phyloP scores from a whole-genome alignment of 2,329 filamentous ascomycete species.

The Cladosporium sp. region DNA sequence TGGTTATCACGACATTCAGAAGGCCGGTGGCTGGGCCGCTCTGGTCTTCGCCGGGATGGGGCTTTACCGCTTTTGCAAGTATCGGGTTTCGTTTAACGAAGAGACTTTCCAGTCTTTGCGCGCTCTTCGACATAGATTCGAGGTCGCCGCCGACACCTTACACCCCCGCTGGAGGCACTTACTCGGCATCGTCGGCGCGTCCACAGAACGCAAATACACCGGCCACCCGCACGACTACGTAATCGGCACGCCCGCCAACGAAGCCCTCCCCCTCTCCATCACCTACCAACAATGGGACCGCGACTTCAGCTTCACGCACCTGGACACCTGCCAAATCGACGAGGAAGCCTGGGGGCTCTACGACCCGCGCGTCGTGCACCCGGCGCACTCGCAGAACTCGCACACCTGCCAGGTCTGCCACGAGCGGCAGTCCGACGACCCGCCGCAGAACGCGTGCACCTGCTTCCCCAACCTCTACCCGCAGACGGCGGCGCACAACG shows the following conservation, averaged over 20 bases:
- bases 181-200: slow-evolving; percentile 44
- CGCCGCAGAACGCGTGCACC: slow-evolving; percentile 46
- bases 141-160: slow-evolving; percentile 29
- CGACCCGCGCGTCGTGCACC: slow-evolving; percentile 45
- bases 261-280: slow-evolving; percentile 40
- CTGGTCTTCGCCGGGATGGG: slow-evolving; percentile 56
- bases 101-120: slow-evolving; percentile 48
- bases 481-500: slow-evolving; percentile 34
- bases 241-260: slow-evolving; percentile 38
- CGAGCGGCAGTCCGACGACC: slow-evolving; percentile 49
- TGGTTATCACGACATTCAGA: slow-evolving; percentile 57
- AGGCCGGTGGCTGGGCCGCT: slow-evolving; percentile 52
- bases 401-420: slow-evolving; percentile 44
- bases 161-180: slow-evolving; percentile 46
- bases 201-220: slow-evolving; percentile 37
- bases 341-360: slow-evolving; percentile 45
- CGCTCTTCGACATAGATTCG: slow-evolving; percentile 43
- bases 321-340: slow-evolving; percentile 50
- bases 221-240: slow-evolving; percentile 54
- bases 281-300: slow-evolving; percentile 48
- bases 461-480: slow-evolving; percentile 54
- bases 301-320: slow-evolving; percentile 45
- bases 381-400: slow-evolving; percentile 24
- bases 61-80: slow-evolving; percentile 57
- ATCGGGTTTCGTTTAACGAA: slow-evolving; percentile 48